Conservation (phyloP, 805 yeast species). For the Metschnikowia noctiluminum region DNA sequence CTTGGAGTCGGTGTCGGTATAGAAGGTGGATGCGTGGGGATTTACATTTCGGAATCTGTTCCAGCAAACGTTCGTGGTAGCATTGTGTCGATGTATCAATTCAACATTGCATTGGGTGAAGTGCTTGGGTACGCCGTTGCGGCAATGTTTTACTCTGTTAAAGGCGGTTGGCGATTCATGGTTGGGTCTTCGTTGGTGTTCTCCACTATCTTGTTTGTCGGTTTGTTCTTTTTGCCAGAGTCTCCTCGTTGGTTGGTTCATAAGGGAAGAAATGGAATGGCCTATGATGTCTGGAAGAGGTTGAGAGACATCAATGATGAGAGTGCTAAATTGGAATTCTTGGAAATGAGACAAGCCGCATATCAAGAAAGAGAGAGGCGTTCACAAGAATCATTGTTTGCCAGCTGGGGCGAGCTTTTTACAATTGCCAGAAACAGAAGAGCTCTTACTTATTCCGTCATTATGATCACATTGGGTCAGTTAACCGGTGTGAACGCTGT, state of each 20-base stretch:
- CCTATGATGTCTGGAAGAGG: conserved; percentile 54
- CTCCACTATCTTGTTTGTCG: conserved; percentile 49
- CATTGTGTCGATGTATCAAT: conserved; percentile 60
- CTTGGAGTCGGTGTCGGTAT: conserved; percentile 65
- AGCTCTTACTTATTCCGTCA: conserved; percentile 53
- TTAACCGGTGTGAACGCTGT: conserved; percentile 68
- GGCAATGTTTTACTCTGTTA: conserved; percentile 55
- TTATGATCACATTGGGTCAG: conserved; percentile 60
- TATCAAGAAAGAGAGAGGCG: conserved; percentile 42
- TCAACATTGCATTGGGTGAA: conserved; percentile 65
- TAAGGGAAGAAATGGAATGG: conserved; percentile 49
- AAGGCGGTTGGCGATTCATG: conserved; percentile 64
- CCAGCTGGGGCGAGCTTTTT: conserved; percentile 50
- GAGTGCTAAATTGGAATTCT: conserved; percentile 48
- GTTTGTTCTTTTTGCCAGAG: conserved; percentile 55
- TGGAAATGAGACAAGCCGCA: conserved; percentile 55
- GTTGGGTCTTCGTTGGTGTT: conserved; percentile 61
- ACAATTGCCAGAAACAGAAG: conserved; percentile 57
- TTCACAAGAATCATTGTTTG: conserved; percentile 31
- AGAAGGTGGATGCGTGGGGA: conserved; percentile 63
- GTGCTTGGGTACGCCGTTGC: conserved; percentile 62
- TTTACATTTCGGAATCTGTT: conserved; percentile 58
- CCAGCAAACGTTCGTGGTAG: conserved; percentile 59
- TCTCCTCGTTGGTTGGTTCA: conserved; percentile 59
- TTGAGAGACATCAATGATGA: conserved; percentile 46